Conservation (phyloP, 768 basidiomycete genomes). For the Auricularia sp. region DNA sequence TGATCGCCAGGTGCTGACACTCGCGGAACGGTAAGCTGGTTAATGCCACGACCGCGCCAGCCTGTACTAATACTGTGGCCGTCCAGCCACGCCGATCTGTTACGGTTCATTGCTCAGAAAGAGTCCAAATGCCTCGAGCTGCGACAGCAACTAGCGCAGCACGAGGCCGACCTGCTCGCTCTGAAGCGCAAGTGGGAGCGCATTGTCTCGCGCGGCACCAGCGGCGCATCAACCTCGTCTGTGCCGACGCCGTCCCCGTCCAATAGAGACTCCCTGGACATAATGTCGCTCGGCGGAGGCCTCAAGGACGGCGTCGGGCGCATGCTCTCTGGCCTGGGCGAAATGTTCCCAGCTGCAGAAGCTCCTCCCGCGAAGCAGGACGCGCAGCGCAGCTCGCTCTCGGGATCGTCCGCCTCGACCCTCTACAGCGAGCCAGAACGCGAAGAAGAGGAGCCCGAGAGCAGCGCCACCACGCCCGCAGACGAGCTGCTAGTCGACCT, state of each 20-base stretch:
- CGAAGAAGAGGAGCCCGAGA: background rate
- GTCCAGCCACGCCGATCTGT: constrained; percentile 62
- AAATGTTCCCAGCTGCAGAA: background rate
- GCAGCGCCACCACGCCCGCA: background rate
- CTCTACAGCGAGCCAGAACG: background rate
- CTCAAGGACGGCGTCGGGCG: background rate
- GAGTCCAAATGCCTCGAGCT: constrained; percentile 77
- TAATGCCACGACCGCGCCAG: background rate
- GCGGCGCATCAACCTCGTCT: background rate
- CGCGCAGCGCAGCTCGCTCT: background rate
- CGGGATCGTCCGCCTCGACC: background rate
- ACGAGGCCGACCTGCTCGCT: constrained; percentile 64
- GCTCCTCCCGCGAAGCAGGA: background rate
- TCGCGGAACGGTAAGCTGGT: constrained; percentile 57
- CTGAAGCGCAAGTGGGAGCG: constrained; percentile 79
- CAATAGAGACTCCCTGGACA: background rate
- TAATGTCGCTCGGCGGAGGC: background rate
- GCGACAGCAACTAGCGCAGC: constrained; percentile 56
- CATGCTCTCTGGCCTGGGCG: background rate
- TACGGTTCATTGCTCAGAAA: constrained; percentile 81
- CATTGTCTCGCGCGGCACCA: constrained; percentile 54
- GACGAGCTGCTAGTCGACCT: background rate
- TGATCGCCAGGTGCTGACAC: constrained; percentile 28
- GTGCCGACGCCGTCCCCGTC: background rate
- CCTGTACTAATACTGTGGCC: background rate